Evolutionary conservation across 2,329 filamentous ascomycete genomes (phyloP), one percentile per base, ranked within the genome.

Genomic region (Fusarium gaditjirri): DNA sequence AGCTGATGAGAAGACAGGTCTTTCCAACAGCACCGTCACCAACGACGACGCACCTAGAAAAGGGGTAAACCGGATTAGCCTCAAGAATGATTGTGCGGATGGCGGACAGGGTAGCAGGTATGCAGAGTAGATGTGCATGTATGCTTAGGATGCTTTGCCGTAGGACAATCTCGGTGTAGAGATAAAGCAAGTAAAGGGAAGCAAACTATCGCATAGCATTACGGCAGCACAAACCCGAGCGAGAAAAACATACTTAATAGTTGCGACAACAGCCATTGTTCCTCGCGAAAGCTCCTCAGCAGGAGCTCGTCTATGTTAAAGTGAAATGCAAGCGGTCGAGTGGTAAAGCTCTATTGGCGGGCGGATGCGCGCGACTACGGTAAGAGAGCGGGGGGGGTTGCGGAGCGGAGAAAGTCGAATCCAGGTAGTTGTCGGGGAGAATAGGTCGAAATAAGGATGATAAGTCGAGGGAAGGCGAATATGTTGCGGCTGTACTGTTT

Each of bases 21-120:
- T 99, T 99, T 83, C 96, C 96, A 77, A 99, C 96, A 75, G 96
- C 96, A 95, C 96, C 96, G 84, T 99, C 96, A 83, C 96, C 96
- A 79, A 99, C 96, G 78, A 99, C 96, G 80, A 99, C 96, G 86
- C 96, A 99, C 86, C 96, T 99, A 67, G 29, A 50, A 66, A 41
- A 56, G 33, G 65, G 70, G 68, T 50, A 53, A 31, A 62, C 49
- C 52, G 27, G 54, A 65, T 80, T 70, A 79, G 78, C 65, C 49
- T 53, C 25, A 43, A 57, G 25, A 16, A 57, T 17, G 35, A 43
- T 23, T 13, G 41, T 39, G 38, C 31, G 53, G 49, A 56, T 58
- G 47, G 36, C 25, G 36, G 60, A 53, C 53, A 38, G 43, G 41
- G 31, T 52, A 57, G 42, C 55, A 33, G 55, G 36, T 35, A 49